A percentile compares a stretch with the other conserved stretches of the same genome.
phyloP scores from a whole-genome alignment of 2,329 filamentous ascomycete genomes.

The Fusarium sp. region DNA sequence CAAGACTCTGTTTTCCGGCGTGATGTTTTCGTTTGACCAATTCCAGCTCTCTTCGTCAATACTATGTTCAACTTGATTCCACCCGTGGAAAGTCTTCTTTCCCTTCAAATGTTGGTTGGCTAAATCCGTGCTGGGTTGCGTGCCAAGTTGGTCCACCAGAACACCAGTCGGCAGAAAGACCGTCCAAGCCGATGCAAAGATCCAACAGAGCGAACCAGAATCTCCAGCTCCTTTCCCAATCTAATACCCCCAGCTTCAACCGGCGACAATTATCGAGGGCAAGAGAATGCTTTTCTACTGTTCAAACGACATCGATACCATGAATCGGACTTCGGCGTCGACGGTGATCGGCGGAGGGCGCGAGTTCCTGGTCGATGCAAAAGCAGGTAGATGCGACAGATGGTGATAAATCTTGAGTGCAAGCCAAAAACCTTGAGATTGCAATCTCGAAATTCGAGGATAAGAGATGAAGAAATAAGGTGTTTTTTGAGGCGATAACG shows the following conservation, averaged over 20 bases:
- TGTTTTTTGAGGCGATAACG: slow-evolving; percentile 21
- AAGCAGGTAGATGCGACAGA: slow-evolving; percentile 18
- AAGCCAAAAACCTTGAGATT: slow-evolving; percentile 2
- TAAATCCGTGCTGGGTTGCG: not conserved
- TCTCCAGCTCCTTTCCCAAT: slow-evolving; percentile 3
- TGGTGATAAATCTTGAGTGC: slow-evolving; percentile 1
- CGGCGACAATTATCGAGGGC: slow-evolving; percentile 18
- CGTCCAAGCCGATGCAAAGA: slow-evolving; percentile 2
- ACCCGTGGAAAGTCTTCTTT: slow-evolving; percentile 12
- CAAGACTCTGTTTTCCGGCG: slow-evolving; percentile 8
- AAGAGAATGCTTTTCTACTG: slow-evolving; percentile 7
- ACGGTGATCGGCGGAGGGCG: slow-evolving; percentile 21
- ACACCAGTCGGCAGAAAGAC: not conserved
- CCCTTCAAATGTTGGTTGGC: slow-evolving; percentile 1
- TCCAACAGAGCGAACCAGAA: not conserved
- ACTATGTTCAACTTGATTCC: not conserved
- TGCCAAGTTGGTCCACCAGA: slow-evolving; percentile 6
- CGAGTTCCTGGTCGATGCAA: slow-evolving; percentile 14
- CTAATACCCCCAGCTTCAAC: slow-evolving; percentile 1
- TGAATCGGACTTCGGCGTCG: slow-evolving; percentile 29
- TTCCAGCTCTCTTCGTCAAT: slow-evolving; percentile 2
- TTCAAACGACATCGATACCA: slow-evolving; percentile 26
- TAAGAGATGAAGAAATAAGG: slow-evolving; percentile 24
- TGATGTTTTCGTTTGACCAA: not conserved
- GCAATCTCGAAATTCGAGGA: slow-evolving; percentile 13